Evolutionary conservation across 176 grass and related monocot genomes (phyloP), one percentile per base, ranked within the genome.

Genomic region (Bolboschoenus planiculmis): DNA sequence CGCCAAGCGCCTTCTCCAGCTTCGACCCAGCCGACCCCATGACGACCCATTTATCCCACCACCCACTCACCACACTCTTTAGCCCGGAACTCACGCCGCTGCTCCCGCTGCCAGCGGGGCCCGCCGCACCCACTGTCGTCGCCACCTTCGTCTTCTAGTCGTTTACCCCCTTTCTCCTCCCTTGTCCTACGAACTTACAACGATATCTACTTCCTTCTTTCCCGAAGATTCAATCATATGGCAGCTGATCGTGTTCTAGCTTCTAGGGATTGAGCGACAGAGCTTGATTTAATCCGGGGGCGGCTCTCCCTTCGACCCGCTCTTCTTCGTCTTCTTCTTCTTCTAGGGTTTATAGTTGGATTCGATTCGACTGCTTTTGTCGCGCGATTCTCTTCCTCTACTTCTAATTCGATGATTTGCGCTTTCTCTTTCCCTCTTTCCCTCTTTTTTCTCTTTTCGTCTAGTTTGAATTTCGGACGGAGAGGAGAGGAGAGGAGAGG

Each of bases 1-100:
- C 97, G 5, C 97, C 93, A 29, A 99, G 92, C 24, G 97, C 93
- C 93, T 99, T 99, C 89, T 99, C 97, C 15, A 99, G 92, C 89
- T 99, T 99, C 60, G 93, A 99, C 68, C 97, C 97, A 16, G 89
- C 84, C 80, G 93, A 89, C 58, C 97, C 92, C 97, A 99, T 99
- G 56, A 93, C 91, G 88, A 93, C 89, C 93, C 91, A 96, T 90
- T 87, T 94, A 46, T 95, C 93, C 96, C 96, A 97, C 95, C 90
- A 97, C 77, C 92, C 92, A 58, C 95, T 88, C 78, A 89, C 23
- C 63, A 97, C 80, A 90, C 92, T 94, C 83, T 92, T 92, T 68
- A 97, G 81, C 65, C 95, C 88, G 10, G 92, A 84, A n/a, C 92
- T 90, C 57, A 93, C 82, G 61, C 95, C 90, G 54, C 88, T 84